Evolutionary conservation across 2,329 filamentous ascomycete species (phyloP).

Genomic region (Daldinia sp.): DNA sequence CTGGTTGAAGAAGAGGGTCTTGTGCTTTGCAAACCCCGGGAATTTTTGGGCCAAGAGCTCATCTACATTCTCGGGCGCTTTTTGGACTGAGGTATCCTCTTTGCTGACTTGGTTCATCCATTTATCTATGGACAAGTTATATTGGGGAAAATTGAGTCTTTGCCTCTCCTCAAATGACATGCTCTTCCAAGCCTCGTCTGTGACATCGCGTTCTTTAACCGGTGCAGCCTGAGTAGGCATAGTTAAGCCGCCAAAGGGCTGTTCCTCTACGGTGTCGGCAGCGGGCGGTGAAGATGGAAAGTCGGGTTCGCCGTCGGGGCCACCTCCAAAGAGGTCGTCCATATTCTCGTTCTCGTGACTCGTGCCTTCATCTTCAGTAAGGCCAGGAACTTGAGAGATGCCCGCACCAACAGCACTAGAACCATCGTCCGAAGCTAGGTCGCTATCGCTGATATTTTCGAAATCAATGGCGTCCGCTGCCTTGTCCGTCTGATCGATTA

Average conservation of each 20-base stretch:
- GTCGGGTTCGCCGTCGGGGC: constrained; percentile 53
- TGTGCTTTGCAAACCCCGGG: constrained; percentile 79
- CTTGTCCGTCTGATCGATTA: constrained; percentile 76
- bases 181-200: constrained; percentile 48
- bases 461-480: constrained; percentile 92
- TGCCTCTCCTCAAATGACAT: constrained; percentile 51
- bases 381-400: constrained; percentile 58
- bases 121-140: constrained; percentile 52
- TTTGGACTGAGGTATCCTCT: constrained; percentile 70
- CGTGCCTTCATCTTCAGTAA: constrained; percentile 67
- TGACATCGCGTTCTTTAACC: constrained; percentile 36
- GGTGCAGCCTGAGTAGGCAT: constrained; percentile 10
- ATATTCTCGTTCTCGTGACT: constrained; percentile 63
- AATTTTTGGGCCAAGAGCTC: constrained; percentile 82
- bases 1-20: constrained; percentile 80
- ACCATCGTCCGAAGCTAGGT: constrained; percentile 77
- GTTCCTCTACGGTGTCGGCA: constrained; percentile 40
- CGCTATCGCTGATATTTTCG: constrained; percentile 90
- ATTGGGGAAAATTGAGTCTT: constrained; percentile 54
- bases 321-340: constrained; percentile 75
- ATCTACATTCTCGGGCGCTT: constrained; percentile 74
- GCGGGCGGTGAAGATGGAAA: constrained; percentile 56
- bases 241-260: constrained; percentile 6
- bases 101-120: constrained; percentile 54
- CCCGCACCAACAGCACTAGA: constrained; percentile 46